Evolutionary conservation across 2,329 filamentous ascomycete genomes (phyloP).

Genomic region (Nemania serpens): DNA sequence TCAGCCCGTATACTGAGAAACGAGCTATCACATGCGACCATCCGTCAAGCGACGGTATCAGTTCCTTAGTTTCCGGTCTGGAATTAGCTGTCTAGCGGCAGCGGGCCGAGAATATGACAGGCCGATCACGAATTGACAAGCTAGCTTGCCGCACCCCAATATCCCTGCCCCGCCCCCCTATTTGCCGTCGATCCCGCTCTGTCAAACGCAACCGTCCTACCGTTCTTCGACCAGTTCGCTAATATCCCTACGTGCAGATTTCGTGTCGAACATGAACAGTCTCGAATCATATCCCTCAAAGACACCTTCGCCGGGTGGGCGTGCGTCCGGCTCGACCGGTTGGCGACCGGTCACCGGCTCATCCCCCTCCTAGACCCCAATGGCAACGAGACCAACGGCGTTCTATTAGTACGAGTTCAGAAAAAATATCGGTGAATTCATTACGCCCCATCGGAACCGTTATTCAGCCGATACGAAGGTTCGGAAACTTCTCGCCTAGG

Average conservation of each 20-base stretch:
- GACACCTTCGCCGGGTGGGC: constrained; percentile 52
- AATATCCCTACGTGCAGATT: constrained; percentile 48
- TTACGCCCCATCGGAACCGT: background rate
- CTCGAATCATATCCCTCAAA: constrained; percentile 8
- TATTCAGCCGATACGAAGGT: background rate
- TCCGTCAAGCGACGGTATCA: constrained; percentile 31
- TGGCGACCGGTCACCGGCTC: constrained; percentile 60
- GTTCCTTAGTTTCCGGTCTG: background rate
- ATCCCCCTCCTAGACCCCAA: constrained; percentile 54
- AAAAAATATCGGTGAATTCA: constrained; percentile 48
- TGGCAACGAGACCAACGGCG: constrained; percentile 51
- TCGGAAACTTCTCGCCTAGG: no score
- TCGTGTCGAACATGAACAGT: constrained; percentile 50
- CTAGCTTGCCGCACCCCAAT: background rate
- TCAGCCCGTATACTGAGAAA: constrained; percentile 28
- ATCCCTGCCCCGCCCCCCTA: background rate
- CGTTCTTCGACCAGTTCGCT: constrained; percentile 1
- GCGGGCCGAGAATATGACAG: constrained; percentile 9
- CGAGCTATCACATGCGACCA: constrained; percentile 36
- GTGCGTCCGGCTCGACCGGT: constrained; percentile 63
- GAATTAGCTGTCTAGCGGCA: background rate
- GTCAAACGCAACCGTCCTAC: constrained; percentile 43
- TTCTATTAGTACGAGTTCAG: constrained; percentile 57
- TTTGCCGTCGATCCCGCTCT: background rate
- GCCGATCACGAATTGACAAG: constrained; percentile 14